Evolutionary conservation across 176 grass and related monocot genomes (phyloP).

Genomic region (Musa acuminata): DNA sequence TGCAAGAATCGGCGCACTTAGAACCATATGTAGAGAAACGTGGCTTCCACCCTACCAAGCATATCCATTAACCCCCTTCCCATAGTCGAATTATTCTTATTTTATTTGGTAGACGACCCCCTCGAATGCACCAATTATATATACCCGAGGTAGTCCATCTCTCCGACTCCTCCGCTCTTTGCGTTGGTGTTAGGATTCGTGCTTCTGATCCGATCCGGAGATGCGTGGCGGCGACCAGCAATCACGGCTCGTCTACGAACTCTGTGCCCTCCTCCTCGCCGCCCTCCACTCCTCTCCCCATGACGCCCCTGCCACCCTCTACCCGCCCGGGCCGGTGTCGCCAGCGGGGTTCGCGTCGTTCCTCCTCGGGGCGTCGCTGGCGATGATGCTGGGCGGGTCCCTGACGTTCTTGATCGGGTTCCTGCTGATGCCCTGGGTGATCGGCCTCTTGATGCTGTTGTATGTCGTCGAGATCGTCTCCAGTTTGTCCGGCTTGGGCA

Average conservation of each 20-base stretch:
- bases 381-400: constrained; percentile 78
- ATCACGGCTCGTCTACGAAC: constrained; percentile 53
- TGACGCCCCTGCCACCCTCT: not conserved
- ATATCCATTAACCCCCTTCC: too few relatives aligned
- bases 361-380: constrained; percentile 65
- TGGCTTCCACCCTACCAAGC: too few relatives aligned
- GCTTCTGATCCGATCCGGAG: not conserved
- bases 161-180: too few relatives aligned
- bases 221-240: constrained; percentile 27
- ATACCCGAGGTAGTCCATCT: too few relatives aligned
- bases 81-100: too few relatives aligned
- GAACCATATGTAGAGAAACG: too few relatives aligned
- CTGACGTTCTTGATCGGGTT: constrained; percentile 85
- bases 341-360: constrained; percentile 65
- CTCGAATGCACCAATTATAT: too few relatives aligned
- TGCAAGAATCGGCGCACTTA: too few relatives aligned
- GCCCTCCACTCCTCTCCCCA: constrained; percentile 18
- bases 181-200: too few relatives aligned
- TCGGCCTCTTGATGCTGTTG: constrained; percentile 57
- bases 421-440: constrained; percentile 88
- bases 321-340: constrained; percentile 26
- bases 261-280: constrained; percentile 48
- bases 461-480: constrained; percentile 68
- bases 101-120: too few relatives aligned
- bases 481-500: constrained; percentile 53